These are phyloP conservation scores for Artemisia princeps DNA, from an alignment of 140 eudicot genomes.

Conservation along the genomic window DNA sequence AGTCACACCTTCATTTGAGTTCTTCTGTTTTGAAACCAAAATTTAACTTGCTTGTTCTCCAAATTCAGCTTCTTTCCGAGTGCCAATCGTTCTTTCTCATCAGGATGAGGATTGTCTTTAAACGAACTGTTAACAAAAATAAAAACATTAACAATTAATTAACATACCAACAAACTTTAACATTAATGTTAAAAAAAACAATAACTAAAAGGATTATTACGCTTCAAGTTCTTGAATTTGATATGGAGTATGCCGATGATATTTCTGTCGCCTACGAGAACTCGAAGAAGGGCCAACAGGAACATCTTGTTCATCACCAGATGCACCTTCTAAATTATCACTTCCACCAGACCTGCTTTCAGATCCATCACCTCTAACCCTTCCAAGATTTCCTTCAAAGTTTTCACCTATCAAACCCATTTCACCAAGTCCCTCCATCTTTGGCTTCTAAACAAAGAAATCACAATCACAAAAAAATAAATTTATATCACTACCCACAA, in stretches of 20 bases:
- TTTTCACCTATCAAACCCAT: conserved; percentile 44
- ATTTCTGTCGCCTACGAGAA: conserved; percentile 41
- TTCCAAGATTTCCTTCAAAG: conserved; percentile 34
- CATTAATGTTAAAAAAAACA: no score
- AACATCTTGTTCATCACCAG: conserved; percentile 48
- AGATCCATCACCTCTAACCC: conserved; percentile 49
- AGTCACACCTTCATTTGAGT: conserved; percentile 79
- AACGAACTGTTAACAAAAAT: no score
- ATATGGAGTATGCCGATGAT: conserved; percentile 56
- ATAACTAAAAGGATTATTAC: conserved; percentile 25
- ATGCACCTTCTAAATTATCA: conserved; percentile 63
- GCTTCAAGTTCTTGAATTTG: conserved; percentile 86
- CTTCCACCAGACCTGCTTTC: conserved; percentile 60
- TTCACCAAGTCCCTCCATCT: conserved; percentile 54
- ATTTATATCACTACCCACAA: background rate
- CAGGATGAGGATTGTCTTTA: conserved; percentile 39
- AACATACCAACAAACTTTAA: no score
- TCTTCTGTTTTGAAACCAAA: conserved; percentile 77
- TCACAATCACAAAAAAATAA: background rate
- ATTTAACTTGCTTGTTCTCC: conserved; percentile 64
- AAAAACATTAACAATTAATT: no score
- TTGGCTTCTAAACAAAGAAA: conserved; percentile 40
- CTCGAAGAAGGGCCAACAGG: conserved; percentile 32
- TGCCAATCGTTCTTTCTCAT: conserved; percentile 64
- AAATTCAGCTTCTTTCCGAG: conserved; percentile 55